phyloP scores from a whole-genome alignment of 371 early-diverging fungal species.

The Chytridium lagenaria region DNA sequence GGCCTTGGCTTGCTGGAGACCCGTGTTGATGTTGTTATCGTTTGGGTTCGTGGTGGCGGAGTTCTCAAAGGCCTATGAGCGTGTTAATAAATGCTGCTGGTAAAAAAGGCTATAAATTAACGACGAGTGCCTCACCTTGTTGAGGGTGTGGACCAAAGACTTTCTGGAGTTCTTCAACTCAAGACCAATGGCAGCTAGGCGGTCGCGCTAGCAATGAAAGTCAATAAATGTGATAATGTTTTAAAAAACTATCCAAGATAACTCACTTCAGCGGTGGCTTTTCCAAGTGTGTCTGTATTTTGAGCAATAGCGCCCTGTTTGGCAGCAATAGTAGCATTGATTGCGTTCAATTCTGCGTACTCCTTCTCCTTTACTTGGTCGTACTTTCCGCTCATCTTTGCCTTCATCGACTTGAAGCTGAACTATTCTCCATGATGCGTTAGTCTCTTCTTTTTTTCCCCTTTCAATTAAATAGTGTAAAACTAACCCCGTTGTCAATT shows the following conservation, averaged over 20 bases:
- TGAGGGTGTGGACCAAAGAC: conserved; percentile 6
- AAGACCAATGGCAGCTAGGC: neutral
- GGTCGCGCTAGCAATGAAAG: neutral
- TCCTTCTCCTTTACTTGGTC: conserved; percentile 9
- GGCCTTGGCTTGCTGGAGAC: neutral
- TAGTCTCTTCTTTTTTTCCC: neutral
- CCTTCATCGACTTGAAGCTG: neutral
- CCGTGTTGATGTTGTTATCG: neutral
- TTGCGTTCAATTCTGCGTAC: neutral
- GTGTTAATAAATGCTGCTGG: too few species aligned
- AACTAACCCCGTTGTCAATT: conserved; percentile 8
- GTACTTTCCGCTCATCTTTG: conserved; percentile 1
- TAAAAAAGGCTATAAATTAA: neutral
- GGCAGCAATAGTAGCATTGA: neutral
- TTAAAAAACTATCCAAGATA: too few species aligned
- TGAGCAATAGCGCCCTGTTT: neutral
- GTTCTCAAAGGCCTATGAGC: conserved; percentile 1
- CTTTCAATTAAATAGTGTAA: too few species aligned
- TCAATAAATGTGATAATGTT: neutral
- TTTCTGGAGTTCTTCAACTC: conserved; percentile 3
- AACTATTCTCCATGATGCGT: neutral
- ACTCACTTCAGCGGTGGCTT: neutral
- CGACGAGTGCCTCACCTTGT: neutral
- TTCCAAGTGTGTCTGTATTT: neutral
- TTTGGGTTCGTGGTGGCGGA: conserved; percentile 7